Evolutionary conservation across 2,329 filamentous ascomycete species (phyloP).

Genomic region (Xylariomycetidae sp.): DNA sequence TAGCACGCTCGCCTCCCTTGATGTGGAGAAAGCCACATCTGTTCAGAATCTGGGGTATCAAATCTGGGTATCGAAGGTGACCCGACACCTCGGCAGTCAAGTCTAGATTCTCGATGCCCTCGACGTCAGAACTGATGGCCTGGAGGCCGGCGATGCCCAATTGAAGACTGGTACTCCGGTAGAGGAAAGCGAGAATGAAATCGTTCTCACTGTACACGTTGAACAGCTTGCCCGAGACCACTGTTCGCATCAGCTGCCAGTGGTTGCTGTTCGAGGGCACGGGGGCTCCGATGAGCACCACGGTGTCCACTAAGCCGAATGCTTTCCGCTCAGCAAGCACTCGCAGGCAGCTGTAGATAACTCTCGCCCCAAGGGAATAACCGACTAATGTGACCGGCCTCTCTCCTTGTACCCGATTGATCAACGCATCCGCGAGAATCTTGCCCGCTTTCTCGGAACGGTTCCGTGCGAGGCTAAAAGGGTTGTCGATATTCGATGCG

Average conservation of each 20-base stretch:
- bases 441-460: conserved; percentile 74
- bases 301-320: conserved; percentile 60
- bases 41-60: conserved; percentile 45
- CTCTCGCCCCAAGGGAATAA: conserved; percentile 60
- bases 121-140: conserved; percentile 55
- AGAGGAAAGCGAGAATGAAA: conserved; percentile 80
- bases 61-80: conserved; percentile 45
- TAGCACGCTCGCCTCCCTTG: conserved; percentile 35
- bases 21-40: conserved; percentile 46
- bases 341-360: conserved; percentile 63
- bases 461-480: conserved; percentile 70
- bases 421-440: conserved; percentile 63
- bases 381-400: conserved; percentile 60
- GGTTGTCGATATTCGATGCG: conserved; percentile 69
- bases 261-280: conserved; percentile 64
- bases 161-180: conserved; percentile 76
- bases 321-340: conserved; percentile 58
- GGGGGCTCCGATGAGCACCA: conserved; percentile 71
- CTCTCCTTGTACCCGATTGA: conserved; percentile 63
- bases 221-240: conserved; percentile 75
- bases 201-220: conserved; percentile 88
- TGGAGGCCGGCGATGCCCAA: conserved; percentile 81
- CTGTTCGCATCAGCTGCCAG: conserved; percentile 71
- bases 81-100: conserved; percentile 46
- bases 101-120: conserved; percentile 55